phyloP scores from a whole-genome alignment of 768 basidiomycete species.

The Hygrophorus pudorinus region DNA sequence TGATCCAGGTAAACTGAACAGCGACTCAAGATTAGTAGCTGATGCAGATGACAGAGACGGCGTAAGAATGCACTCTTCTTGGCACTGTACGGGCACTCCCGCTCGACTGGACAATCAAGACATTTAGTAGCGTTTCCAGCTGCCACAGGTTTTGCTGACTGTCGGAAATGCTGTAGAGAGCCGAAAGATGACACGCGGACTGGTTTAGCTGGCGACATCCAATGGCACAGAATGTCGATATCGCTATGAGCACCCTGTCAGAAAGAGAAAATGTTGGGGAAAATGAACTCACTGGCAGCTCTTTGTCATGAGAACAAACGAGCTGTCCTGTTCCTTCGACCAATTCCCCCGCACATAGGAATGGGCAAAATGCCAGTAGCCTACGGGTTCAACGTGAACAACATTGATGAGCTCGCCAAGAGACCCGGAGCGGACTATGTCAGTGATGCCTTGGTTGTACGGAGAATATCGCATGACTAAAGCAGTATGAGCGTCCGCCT shows the following conservation, averaged over 20 bases:
- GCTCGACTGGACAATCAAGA: conserved; percentile 63
- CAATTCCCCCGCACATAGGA: conserved; percentile 83
- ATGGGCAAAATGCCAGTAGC: conserved; percentile 84
- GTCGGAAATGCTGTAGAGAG: conserved; percentile 74
- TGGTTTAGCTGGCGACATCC: conserved; percentile 58
- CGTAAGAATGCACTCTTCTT: conserved; percentile 53
- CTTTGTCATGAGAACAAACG: conserved; percentile 83
- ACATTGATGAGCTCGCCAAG: conserved; percentile 76
- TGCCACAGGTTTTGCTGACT: conserved; percentile 53
- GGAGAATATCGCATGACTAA: conserved; percentile 83
- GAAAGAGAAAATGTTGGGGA: neutral
- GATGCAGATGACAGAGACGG: neutral
- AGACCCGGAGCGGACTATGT: conserved; percentile 56
- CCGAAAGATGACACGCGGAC: conserved; percentile 77
- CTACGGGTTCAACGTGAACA: conserved; percentile 80
- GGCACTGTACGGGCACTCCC: conserved; percentile 76
- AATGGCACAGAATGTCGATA: conserved; percentile 75
- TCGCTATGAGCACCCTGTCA: conserved; percentile 40
- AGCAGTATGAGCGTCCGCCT: neutral
- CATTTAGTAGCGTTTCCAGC: conserved; percentile 68
- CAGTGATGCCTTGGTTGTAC: conserved; percentile 61
- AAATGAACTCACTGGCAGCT: conserved; percentile 65
- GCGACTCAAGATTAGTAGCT: conserved; percentile 2
- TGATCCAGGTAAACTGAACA: conserved; percentile 69
- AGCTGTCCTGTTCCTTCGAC: conserved; percentile 56